A percentile compares a stretch with the other conserved stretches of the same genome.
These are phyloP conservation scores for Aristolochia contorta DNA, from an alignment of 164 flowering plant species.

Conservation along the genomic window DNA sequence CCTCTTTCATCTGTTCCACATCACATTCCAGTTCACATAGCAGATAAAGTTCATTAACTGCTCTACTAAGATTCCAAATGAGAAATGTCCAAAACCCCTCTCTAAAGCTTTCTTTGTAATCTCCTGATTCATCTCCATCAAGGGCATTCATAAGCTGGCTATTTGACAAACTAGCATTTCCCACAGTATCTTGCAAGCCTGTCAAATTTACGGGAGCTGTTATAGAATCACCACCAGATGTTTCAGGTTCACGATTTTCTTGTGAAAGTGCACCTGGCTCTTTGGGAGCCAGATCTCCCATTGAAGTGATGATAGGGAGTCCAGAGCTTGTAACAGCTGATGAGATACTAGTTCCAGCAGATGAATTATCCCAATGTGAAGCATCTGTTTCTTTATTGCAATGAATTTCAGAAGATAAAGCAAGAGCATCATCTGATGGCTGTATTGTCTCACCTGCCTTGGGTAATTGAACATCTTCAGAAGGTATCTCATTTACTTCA, in stretches of 20 bases:
- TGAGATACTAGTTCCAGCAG: conserved; percentile 9
- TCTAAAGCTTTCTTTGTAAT: conserved; percentile 92
- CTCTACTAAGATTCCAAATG: conserved; percentile 91
- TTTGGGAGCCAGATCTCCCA: conserved; percentile 10
- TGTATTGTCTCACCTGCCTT: conserved; percentile 12
- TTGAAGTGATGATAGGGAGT: conserved; percentile 3
- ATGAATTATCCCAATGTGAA: conserved; percentile 1
- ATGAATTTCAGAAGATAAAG: conserved; percentile 4
- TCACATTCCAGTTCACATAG: conserved; percentile 95
- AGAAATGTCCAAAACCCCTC: conserved; percentile 88
- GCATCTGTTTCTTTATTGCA: conserved; percentile 3
- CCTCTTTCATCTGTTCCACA: conserved; percentile 82
- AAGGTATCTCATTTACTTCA: conserved; percentile 26
- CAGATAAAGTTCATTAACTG: conserved; percentile 91
- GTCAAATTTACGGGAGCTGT: conserved; percentile 20
- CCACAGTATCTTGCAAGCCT: conserved; percentile 9
- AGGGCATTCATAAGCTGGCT: conserved; percentile 17
- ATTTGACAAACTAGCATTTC: conserved; percentile 19
- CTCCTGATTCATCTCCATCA: conserved; percentile 41
- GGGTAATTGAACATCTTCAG: conserved; percentile 15
- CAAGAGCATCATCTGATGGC: conserved; percentile 14
- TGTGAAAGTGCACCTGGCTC: conserved; percentile 12
- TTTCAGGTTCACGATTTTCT: conserved; percentile 18
- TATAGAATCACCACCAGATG: conserved; percentile 16
- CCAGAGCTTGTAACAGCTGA: conserved; percentile 18